Evolutionary conservation across 345 rosid genomes (phyloP).

Genomic region (Eucalyptus pauciflora): DNA sequence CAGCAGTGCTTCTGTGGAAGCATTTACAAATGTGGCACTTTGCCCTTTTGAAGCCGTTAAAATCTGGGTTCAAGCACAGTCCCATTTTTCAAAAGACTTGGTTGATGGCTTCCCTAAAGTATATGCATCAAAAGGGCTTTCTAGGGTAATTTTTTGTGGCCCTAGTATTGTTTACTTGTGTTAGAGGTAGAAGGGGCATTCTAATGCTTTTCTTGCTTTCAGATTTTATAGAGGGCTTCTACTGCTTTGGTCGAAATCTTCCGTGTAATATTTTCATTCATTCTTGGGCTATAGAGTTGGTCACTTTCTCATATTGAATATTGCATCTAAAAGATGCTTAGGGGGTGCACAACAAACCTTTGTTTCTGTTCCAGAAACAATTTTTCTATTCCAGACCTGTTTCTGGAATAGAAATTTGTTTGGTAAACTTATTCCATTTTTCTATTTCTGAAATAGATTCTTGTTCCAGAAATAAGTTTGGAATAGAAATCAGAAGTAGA

Average conservation of each 20-base stretch:
- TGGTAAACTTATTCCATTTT: too few relatives aligned
- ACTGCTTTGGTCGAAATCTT: constrained; percentile 31
- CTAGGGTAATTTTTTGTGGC: constrained; percentile 22
- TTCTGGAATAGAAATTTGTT: too few relatives aligned
- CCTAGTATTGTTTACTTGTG: not conserved
- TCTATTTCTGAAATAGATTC: too few relatives aligned
- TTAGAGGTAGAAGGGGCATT: not conserved
- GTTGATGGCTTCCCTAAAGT: constrained; percentile 47
- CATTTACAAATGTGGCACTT: constrained; percentile 25
- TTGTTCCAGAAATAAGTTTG: too few relatives aligned
- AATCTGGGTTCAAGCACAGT: constrained; percentile 54
- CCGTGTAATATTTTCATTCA: constrained; percentile 8
- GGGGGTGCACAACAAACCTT: too few relatives aligned
- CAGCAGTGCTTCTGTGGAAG: constrained; percentile 60
- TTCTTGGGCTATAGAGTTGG: not conserved
- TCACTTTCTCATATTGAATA: not conserved
- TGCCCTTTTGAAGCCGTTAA: constrained; percentile 33
- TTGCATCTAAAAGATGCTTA: not conserved
- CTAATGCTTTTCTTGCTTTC: not conserved
- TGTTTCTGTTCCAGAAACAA: too few relatives aligned
- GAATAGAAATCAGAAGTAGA: too few relatives aligned
- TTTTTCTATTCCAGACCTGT: too few relatives aligned
- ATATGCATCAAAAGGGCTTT: constrained; percentile 33
- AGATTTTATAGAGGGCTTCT: constrained; percentile 20
- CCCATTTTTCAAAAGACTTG: constrained; percentile 44